These are phyloP conservation scores for Pichia sp. DNA, from an alignment of 1,139 yeast genomes.

Conservation along the genomic window DNA sequence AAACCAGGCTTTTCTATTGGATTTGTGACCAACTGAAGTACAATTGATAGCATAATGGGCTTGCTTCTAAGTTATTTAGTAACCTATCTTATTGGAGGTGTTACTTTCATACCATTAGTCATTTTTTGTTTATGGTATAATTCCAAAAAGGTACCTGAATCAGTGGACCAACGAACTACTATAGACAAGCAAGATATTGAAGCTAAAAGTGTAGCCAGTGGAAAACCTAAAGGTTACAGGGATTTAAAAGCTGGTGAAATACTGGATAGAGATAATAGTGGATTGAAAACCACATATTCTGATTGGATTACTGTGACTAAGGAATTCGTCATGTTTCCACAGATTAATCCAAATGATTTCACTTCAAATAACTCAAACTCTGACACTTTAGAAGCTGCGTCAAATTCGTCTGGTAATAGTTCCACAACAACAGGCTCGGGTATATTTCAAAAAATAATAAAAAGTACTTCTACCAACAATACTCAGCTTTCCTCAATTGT, in stretches of 20 bases:
- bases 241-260: conserved; percentile 52
- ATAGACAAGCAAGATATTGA: conserved; percentile 21
- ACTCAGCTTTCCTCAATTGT: not conserved
- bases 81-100: conserved; percentile 64
- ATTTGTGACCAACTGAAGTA: not conserved
- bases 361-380: conserved; percentile 33
- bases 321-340: conserved; percentile 55
- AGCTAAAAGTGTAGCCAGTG: conserved; percentile 21
- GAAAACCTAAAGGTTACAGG: conserved; percentile 32
- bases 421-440: not conserved
- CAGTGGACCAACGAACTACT: conserved; percentile 14
- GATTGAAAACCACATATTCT: conserved; percentile 56
- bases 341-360: conserved; percentile 29
- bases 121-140: conserved; percentile 33
- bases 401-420: not conserved
- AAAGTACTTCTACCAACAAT: not conserved
- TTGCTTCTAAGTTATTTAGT: conserved; percentile 14
- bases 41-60: conserved; percentile 12
- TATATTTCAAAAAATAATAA: conserved; percentile 10
- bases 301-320: conserved; percentile 86
- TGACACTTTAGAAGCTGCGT: conserved; percentile 1
- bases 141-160: conserved; percentile 29
- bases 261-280: conserved; percentile 52
- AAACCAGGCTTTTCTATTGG: too few species aligned
- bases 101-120: conserved; percentile 65